Evolutionary conservation across 1,284 basidiomycete genomes (phyloP).

Genomic region (Austroboletus novae-zelandiae): DNA sequence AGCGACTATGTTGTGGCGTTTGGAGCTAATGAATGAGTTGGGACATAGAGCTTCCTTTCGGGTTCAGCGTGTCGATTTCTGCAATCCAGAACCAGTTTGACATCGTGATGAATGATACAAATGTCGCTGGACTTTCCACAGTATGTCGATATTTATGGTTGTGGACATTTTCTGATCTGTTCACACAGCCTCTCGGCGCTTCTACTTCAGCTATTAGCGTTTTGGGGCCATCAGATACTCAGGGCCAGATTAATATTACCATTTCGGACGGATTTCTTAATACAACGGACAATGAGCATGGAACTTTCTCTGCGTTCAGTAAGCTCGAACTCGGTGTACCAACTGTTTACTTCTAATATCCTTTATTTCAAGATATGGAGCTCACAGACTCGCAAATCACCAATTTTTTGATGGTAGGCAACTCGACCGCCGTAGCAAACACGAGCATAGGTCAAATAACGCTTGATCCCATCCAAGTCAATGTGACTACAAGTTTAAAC

Average conservation of each 20-base stretch:
- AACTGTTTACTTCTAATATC: conserved; percentile 1
- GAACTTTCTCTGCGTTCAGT: conserved; percentile 60
- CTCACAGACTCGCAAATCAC: conserved; percentile 46
- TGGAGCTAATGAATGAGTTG: conserved; percentile 1
- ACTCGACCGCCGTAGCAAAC: conserved; percentile 63
- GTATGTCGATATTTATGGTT: conserved; percentile 34
- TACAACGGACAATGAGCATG: conserved; percentile 49
- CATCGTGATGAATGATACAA: conserved; percentile 50
- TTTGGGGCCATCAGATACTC: conserved; percentile 53
- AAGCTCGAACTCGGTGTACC: conserved; percentile 17
- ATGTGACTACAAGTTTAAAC: conserved; percentile 63
- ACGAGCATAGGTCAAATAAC: conserved; percentile 68
- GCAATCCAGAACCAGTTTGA: conserved; percentile 68
- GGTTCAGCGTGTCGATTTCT: conserved; percentile 66
- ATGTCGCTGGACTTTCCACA: conserved; percentile 56
- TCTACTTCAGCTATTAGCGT: conserved; percentile 56
- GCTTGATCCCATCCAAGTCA: conserved; percentile 73
- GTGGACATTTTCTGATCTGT: conserved; percentile 11
- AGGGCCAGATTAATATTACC: conserved; percentile 65
- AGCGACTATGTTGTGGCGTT: neutral
- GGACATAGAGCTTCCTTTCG: conserved; percentile 65
- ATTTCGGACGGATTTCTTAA: conserved; percentile 56
- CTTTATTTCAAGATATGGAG: conserved; percentile 42
- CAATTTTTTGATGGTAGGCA: conserved; percentile 61
- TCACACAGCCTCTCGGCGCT: conserved; percentile 52